Evolutionary conservation across 768 basidiomycete genomes (phyloP), one percentile per base, ranked within the genome.

Genomic region (Auriscalpium microsporum): DNA sequence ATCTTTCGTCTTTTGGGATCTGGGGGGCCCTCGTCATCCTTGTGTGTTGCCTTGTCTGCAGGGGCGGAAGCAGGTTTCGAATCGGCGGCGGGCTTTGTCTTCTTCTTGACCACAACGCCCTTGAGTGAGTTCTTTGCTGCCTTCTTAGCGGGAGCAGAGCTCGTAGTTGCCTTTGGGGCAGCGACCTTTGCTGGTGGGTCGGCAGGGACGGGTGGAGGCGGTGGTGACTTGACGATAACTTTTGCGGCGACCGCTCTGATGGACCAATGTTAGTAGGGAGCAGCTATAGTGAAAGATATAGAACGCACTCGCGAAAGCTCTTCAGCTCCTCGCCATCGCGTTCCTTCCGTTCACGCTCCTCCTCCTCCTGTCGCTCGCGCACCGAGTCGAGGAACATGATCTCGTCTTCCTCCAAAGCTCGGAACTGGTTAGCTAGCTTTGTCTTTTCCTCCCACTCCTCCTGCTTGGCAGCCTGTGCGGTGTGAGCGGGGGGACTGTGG

Each of bases 361-460:
- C 88, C 58, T 79, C 79, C 59, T 83, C 78, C 66, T 88, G 82
- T 50, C 81, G 81, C 67, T 90, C 86, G 58, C 86, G 76, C 57
- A 93, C 75, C 16, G 87, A 87, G 65, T 92, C 90, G 34, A 93
- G 78, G 65, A 93, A 93, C 76, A 87, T 83, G 59, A 93, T 86
- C 65, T 93, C 90, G 70, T 93, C 90, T 68, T 92, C 90, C 65
- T 93, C 90, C 38, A 93, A 73, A 4, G 90, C 87, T 54, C 90
- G 86, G 63, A 92, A 93, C 65, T 93, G 90, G 65, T 91, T 92
- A 52, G 89, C 77, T 71, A 93, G 79, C 68, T 90, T 91, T 57
- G 82, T 89, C 67, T 87, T 87, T 68, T 90, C 87, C 66, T 93
- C 90, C 87, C 89, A 93, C 81, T 93, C 88, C 68, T 93, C 90